Percentiles rank a stretch among this genome's conserved stretches.
Conservation (phyloP, 2,329 filamentous ascomycete genomes). For the Tolypocladium ovalisporum region DNA sequence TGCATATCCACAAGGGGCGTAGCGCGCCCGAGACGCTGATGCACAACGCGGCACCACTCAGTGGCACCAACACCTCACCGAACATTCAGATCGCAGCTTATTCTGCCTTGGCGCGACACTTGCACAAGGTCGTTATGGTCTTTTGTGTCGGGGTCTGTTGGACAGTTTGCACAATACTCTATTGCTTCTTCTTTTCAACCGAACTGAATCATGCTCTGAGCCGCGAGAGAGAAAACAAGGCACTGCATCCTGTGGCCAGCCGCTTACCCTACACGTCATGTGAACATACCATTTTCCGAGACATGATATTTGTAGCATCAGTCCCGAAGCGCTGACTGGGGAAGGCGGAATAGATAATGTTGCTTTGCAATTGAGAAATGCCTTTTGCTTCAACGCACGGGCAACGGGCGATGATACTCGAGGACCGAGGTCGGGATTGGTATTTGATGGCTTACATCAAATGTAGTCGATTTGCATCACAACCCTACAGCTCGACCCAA, state of each 20-base stretch:
- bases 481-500: no score
- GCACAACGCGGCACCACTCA: not conserved
- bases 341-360: not conserved
- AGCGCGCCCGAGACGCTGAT: not conserved
- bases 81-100: no score
- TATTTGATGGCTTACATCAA: no score
- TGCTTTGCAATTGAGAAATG: not conserved
- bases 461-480: no score
- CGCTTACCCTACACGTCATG: not conserved
- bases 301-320: not conserved
- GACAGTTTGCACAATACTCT: no score
- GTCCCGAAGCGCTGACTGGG: not conserved
- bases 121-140: not conserved
- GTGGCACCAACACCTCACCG: not conserved
- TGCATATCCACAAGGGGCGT: not conserved
- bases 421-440: no score
- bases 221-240: not conserved
- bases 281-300: not conserved
- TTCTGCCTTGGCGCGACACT: not conserved
- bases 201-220: not conserved
- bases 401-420: no score
- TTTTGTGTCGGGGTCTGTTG: not conserved
- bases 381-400: no score
- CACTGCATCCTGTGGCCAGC: not conserved
- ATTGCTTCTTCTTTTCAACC: no score